Conservation (phyloP, 805 yeast species). For the Maudiozyma bulderi region DNA sequence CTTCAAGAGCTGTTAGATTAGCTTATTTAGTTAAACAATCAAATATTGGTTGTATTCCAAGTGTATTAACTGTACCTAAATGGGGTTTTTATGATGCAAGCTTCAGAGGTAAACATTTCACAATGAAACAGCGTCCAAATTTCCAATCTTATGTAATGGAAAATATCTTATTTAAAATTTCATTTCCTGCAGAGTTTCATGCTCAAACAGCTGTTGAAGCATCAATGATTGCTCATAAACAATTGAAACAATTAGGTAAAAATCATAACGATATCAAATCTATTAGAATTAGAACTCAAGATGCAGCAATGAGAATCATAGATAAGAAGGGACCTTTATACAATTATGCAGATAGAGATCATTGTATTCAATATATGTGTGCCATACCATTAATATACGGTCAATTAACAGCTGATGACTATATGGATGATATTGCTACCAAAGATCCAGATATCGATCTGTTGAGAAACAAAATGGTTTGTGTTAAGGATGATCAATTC, state of each 20-base stretch:
- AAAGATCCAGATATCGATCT: conserved; percentile 42
- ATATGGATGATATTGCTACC: conserved; percentile 39
- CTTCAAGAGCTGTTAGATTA: conserved; percentile 47
- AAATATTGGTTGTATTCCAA: conserved; percentile 43
- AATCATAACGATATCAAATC: conserved; percentile 40
- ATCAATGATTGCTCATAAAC: conserved; percentile 36
- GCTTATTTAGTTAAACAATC: conserved; percentile 45
- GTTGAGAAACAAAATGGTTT: conserved; percentile 44
- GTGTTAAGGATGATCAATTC: conserved; percentile 42
- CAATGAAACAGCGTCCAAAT: conserved; percentile 37
- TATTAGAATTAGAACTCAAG: conserved; percentile 46
- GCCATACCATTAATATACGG: conserved; percentile 50
- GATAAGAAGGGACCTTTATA: conserved; percentile 51
- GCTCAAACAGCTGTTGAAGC: conserved; percentile 59
- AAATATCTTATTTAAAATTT: conserved; percentile 50
- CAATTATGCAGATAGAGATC: conserved; percentile 58
- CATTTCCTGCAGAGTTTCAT: conserved; percentile 58
- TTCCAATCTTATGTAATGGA: conserved; percentile 55
- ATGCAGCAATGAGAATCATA: conserved; percentile 51
- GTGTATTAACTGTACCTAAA: conserved; percentile 45
- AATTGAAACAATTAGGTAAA: conserved; percentile 33
- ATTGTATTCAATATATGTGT: conserved; percentile 55
- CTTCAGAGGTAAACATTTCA: conserved; percentile 42
- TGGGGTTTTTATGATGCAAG: conserved; percentile 62
- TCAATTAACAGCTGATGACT: conserved; percentile 48